Evolutionary conservation across 257 asterid genomes (phyloP), one percentile per base, ranked within the genome.

Genomic region (Solanum gracilifrons): DNA sequence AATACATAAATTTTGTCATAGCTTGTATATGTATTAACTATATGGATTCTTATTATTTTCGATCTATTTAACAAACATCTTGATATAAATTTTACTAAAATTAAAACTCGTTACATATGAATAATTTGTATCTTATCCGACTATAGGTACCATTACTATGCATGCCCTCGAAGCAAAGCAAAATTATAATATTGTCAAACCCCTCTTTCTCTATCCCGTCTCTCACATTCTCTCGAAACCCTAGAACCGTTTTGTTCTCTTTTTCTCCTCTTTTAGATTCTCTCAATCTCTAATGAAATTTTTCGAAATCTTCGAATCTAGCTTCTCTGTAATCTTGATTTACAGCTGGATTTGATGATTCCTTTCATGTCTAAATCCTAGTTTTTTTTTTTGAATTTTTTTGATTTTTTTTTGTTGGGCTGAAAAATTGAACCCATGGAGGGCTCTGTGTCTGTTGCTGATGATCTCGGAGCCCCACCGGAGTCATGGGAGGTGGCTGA

Each of bases 401-500:
- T 82, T 46, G 1, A 0, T 3, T 5, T 23, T 13, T 41, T 80
- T 79, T 46, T 18, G 36, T 41, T 27, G 13, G 23, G 66, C 25
- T 79, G 4, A 82, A 82, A 80, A 82, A 82, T 89, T 87, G 91
- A 91, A 85, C 87, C 88, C 43, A 97, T 95, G 99, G 99, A 93
- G 86, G 94, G 94, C 91, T 92, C 97, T 90, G 91, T 90, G 77
- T 55, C 94, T 90, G 90, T 90, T 85, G 85, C 93, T 88, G 98
- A 97, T 51, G 99, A 96, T 76, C 90, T 91, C 18, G 92, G 90
- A 41, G 92, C 89, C 85, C 92, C 93, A 29, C 98, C 99, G 86
- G 99, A 97, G 93, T 97, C 99, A 62, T 97, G 99, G 99, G 99
- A 97, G 95, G 97, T 93, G 33, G 99, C 98, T 77, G 99, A 97